Conservation (phyloP, 495 filamentous ascomycete species). For the Penicillium ochrochloron region DNA sequence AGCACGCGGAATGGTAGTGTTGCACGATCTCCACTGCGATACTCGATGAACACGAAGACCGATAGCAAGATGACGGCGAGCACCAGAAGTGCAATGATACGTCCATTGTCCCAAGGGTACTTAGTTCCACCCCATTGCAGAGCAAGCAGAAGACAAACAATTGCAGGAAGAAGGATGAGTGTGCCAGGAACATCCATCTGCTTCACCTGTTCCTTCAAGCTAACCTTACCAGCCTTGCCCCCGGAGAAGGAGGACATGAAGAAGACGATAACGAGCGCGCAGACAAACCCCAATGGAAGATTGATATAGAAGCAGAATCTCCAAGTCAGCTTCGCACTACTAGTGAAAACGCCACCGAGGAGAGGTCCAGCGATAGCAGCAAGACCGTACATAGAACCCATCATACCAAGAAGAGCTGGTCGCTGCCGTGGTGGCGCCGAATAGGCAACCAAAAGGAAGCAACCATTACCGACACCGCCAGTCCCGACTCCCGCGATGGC, state of each 20-base stretch:
- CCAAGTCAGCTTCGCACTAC: conserved; percentile 62
- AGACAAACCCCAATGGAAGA: conserved; percentile 65
- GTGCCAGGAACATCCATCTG: conserved; percentile 39
- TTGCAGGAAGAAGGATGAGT: conserved; percentile 34
- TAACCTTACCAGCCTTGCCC: not conserved
- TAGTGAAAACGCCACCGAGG: conserved; percentile 58
- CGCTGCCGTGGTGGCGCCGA: conserved; percentile 58
- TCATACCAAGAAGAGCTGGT: conserved; percentile 66
- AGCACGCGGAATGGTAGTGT: conserved; percentile 44
- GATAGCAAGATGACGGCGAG: conserved; percentile 33
- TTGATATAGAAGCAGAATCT: conserved; percentile 86
- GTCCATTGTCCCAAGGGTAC: conserved; percentile 37
- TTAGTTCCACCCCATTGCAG: conserved; percentile 48
- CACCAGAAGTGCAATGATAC: conserved; percentile 39
- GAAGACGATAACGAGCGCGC: conserved; percentile 56
- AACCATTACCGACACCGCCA: conserved; percentile 70
- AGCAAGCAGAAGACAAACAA: conserved; percentile 43
- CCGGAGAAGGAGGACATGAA: conserved; percentile 37
- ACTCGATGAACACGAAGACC: conserved; percentile 24
- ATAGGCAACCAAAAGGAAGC: conserved; percentile 64
- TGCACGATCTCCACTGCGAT: conserved; percentile 24
- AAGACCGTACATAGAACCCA: conserved; percentile 73
- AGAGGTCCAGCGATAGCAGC: conserved; percentile 69
- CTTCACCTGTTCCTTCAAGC: conserved; percentile 24
- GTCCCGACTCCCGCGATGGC: conserved; percentile 72